Conservation (phyloP, 1,284 basidiomycete genomes). For the Austroboletus novae-zelandiae region DNA sequence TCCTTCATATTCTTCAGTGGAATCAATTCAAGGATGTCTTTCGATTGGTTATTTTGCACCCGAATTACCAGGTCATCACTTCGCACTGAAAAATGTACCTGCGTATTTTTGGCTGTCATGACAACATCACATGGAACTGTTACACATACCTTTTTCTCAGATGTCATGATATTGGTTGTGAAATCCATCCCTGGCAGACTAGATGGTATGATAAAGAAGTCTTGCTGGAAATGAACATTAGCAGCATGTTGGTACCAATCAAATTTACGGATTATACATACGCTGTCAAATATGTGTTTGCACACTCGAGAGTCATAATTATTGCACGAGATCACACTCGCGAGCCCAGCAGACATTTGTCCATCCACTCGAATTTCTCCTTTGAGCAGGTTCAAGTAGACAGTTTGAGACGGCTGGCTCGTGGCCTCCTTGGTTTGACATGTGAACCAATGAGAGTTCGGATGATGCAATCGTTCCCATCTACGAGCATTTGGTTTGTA, state of each 20-base stretch:
- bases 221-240: constrained; percentile 24
- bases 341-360: constrained; percentile 37
- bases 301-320: constrained; percentile 15
- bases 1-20: constrained; percentile 30
- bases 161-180: constrained; percentile 22
- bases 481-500: not conserved
- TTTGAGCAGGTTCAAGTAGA: constrained; percentile 3
- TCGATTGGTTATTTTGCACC: constrained; percentile 9
- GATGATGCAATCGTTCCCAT: not conserved
- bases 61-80: constrained; percentile 3
- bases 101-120: not conserved
- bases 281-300: constrained; percentile 27
- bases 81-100: constrained; percentile 34
- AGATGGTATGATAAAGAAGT: constrained; percentile 35
- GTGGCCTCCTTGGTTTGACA: not conserved
- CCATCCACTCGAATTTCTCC: constrained; percentile 26
- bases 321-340: constrained; percentile 20
- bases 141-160: constrained; percentile 17
- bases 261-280: constrained; percentile 5
- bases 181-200: constrained; percentile 37
- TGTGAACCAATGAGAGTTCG: constrained; percentile 1
- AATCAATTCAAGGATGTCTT: constrained; percentile 33
- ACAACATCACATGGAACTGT: not conserved
- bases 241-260: too few species aligned
- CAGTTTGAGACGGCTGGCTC: not conserved